These are phyloP conservation scores for Candida rishiriensis DNA, from an alignment of 805 yeast genomes.

Conservation along the genomic window DNA sequence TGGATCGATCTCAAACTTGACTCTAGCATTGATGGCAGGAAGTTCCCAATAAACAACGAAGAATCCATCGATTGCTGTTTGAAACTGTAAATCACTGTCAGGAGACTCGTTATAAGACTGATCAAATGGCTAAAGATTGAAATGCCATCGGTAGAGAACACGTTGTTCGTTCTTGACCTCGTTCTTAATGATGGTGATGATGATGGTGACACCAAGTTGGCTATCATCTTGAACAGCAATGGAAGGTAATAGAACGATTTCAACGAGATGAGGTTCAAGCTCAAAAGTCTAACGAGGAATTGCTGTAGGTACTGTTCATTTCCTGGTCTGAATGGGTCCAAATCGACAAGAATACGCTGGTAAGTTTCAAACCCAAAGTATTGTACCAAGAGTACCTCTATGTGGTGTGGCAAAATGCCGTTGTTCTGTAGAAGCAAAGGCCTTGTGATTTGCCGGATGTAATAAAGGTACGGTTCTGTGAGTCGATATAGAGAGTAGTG, in stretches of 20 bases:
- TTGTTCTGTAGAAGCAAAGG: background rate
- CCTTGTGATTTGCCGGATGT: constrained; percentile 13
- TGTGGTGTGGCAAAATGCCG: constrained; percentile 15
- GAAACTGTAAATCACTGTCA: too few relatives aligned
- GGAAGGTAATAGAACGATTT: background rate
- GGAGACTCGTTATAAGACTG: background rate
- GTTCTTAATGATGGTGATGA: background rate
- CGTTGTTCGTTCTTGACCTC: background rate
- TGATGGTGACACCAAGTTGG: background rate
- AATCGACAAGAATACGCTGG: constrained; percentile 22
- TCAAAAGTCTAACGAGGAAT: constrained; percentile 2
- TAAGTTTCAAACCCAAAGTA: constrained; percentile 25
- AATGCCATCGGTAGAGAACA: background rate
- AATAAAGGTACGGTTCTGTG: constrained; percentile 12
- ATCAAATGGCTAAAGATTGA: background rate
- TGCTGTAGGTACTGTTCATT: constrained; percentile 6
- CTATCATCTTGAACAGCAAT: background rate
- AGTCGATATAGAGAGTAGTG: background rate
- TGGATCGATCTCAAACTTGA: background rate
- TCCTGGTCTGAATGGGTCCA: constrained; percentile 20
- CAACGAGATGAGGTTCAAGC: background rate
- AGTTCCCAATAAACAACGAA: too few relatives aligned
- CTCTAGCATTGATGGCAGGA: too few relatives aligned
- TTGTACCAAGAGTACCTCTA: constrained; percentile 20
- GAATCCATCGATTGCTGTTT: too few relatives aligned